These are phyloP conservation scores for Talaromyces wortmannii DNA, from an alignment of 495 filamentous ascomycete species.

Conservation along the genomic window DNA sequence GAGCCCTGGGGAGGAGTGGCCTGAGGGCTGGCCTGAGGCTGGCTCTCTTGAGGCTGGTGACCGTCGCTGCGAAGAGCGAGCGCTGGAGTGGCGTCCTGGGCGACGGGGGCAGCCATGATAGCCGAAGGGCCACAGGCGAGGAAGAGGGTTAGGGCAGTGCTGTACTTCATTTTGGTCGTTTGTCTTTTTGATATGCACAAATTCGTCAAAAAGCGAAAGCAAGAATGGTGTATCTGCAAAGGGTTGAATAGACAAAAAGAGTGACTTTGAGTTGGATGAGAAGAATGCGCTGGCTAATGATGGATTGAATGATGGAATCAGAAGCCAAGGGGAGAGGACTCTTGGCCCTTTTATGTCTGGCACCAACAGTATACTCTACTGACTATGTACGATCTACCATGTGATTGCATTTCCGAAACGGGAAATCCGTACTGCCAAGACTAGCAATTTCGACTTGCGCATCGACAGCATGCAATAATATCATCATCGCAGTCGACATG, in stretches of 20 bases:
- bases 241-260: not conserved
- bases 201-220: not conserved
- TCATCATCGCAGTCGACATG: not conserved
- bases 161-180: conserved; percentile 20
- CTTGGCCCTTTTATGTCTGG: conserved; percentile 6
- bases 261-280: conserved; percentile 10
- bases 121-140: conserved; percentile 25
- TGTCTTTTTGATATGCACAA: conserved; percentile 14
- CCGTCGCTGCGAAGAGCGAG: not conserved
- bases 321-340: conserved; percentile 18
- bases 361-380: not conserved
- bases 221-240: not conserved
- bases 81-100: conserved; percentile 1
- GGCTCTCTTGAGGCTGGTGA: not conserved
- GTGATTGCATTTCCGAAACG: not conserved
- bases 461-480: not conserved
- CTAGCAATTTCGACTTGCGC: not conserved
- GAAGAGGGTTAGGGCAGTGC: conserved; percentile 27
- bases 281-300: conserved; percentile 8
- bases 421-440: not conserved
- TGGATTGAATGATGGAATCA: conserved; percentile 8
- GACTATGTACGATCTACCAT: not conserved
- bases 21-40: not conserved
- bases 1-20: not conserved
- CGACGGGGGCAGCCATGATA: conserved; percentile 23